phyloP scores from a whole-genome alignment of 768 basidiomycete genomes.

The Russula ochroleuca region DNA sequence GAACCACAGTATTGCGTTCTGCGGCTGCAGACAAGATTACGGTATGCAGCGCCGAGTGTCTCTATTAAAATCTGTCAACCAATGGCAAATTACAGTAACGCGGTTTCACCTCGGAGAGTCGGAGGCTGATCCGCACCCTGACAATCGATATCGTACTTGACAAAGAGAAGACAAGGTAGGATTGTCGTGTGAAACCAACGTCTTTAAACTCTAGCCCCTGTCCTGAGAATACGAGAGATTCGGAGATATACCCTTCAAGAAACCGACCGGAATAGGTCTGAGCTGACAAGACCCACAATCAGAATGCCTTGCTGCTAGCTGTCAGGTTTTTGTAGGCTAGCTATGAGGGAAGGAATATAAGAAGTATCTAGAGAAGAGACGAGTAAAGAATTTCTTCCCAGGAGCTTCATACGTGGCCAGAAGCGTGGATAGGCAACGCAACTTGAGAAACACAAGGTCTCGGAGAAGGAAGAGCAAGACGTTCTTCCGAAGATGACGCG shows the following conservation, averaged over 20 bases:
- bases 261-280: neutral
- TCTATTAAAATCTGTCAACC: neutral
- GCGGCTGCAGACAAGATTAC: neutral
- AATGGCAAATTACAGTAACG: neutral
- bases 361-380: neutral
- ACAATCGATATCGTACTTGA: neutral
- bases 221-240: neutral
- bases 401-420: conserved; percentile 12
- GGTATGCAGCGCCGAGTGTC: neutral
- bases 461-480: neutral
- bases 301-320: neutral
- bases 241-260: neutral
- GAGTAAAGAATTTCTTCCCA: neutral
- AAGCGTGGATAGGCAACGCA: neutral
- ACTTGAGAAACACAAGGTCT: neutral
- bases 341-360: neutral
- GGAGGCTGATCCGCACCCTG: neutral
- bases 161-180: neutral
- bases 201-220: neutral
- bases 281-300: neutral
- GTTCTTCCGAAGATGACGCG: neutral
- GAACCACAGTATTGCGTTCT: neutral
- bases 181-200: neutral
- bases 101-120: neutral
- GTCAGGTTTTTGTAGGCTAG: neutral